Percentiles rank a stretch among this genome's conserved stretches.
Evolutionary conservation across 2,329 filamentous ascomycete species (phyloP).

Genomic region (Penicillium glabrum): DNA sequence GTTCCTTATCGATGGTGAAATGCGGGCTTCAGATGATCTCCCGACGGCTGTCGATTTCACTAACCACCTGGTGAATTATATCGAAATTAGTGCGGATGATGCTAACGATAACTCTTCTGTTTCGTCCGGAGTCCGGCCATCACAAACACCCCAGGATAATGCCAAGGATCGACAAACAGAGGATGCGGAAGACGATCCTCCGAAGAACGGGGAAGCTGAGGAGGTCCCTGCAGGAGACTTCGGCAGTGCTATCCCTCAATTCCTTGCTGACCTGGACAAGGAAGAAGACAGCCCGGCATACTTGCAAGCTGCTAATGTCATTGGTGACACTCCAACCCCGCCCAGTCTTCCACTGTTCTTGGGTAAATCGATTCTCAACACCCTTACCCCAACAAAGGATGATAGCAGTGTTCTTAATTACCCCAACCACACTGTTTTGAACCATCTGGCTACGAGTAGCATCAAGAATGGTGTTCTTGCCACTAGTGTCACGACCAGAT

Average conservation of each 20-base stretch:
- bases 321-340: conserved; percentile 77
- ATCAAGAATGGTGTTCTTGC: conserved; percentile 96
- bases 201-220: conserved; percentile 51
- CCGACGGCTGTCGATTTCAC: conserved; percentile 97
- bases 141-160: conserved; percentile 44
- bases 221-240: conserved; percentile 61
- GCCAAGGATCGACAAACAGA: conserved; percentile 41
- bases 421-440: conserved; percentile 95
- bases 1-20: conserved; percentile 91
- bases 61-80: conserved; percentile 97
- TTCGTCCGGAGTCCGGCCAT: conserved; percentile 42
- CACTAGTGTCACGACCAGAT: conserved; percentile 94
- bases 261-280: conserved; percentile 80
- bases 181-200: conserved; percentile 14
- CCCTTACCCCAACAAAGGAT: conserved; percentile 88
- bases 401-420: conserved; percentile 96
- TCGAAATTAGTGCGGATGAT: conserved; percentile 84
- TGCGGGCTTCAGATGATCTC: conserved; percentile 81
- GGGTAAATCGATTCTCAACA: conserved; percentile 91
- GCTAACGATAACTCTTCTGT: conserved; percentile 43
- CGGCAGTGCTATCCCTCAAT: conserved; percentile 74
- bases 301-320: conserved; percentile 70
- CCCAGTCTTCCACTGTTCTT: conserved; percentile 87
- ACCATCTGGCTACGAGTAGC: conserved; percentile 94
- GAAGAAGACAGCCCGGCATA: conserved; percentile 75